Conservation (phyloP, 2,329 filamentous ascomycete genomes). For the Fusarium multiceps region DNA sequence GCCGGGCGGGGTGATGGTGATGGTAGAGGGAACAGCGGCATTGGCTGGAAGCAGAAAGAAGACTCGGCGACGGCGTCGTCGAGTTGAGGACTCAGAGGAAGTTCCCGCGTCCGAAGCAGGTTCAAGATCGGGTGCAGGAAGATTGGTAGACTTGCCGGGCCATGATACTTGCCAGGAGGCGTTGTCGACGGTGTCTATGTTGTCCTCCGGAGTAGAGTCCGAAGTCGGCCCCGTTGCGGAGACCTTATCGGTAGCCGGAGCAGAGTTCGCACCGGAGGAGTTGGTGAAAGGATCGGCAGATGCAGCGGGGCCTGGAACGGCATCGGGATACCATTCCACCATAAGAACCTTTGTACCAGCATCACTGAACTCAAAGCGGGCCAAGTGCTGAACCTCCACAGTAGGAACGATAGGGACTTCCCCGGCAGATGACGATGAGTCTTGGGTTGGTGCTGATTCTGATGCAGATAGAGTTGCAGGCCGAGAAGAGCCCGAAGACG, state of each 20-base stretch:
- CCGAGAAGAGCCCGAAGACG: slow-evolving; percentile 51
- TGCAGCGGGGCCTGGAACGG: slow-evolving; percentile 33
- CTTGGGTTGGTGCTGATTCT: slow-evolving; percentile 6
- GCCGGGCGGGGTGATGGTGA: slow-evolving; percentile 69
- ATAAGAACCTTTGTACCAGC: slow-evolving; percentile 92
- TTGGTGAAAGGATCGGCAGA: slow-evolving; percentile 23
- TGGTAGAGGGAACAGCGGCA: slow-evolving; percentile 75
- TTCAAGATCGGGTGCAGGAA: slow-evolving; percentile 66
- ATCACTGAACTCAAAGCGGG: slow-evolving; percentile 89
- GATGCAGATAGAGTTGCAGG: slow-evolving; percentile 31
- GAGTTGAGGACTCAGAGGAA: slow-evolving; percentile 40
- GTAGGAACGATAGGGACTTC: slow-evolving; percentile 41
- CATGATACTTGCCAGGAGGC: slow-evolving; percentile 79
- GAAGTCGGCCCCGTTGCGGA: slow-evolving; percentile 37
- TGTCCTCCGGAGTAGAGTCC: slow-evolving; percentile 9
- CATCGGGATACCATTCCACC: slow-evolving; percentile 81
- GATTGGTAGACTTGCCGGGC: slow-evolving; percentile 80
- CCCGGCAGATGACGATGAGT: slow-evolving; percentile 18
- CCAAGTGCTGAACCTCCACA: slow-evolving; percentile 54
- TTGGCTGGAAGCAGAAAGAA: slow-evolving; percentile 85
- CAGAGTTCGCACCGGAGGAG: slow-evolving; percentile 21
- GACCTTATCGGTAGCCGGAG: slow-evolving; percentile 31
- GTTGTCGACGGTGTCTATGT: slow-evolving; percentile 6
- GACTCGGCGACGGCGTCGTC: slow-evolving; percentile 67
- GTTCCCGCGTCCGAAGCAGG: slow-evolving; percentile 46